A percentile compares a stretch with the other conserved stretches of the same genome.
These are phyloP conservation scores for Pisolithus albus DNA, from an alignment of 768 basidiomycete species.

Conservation along the genomic window DNA sequence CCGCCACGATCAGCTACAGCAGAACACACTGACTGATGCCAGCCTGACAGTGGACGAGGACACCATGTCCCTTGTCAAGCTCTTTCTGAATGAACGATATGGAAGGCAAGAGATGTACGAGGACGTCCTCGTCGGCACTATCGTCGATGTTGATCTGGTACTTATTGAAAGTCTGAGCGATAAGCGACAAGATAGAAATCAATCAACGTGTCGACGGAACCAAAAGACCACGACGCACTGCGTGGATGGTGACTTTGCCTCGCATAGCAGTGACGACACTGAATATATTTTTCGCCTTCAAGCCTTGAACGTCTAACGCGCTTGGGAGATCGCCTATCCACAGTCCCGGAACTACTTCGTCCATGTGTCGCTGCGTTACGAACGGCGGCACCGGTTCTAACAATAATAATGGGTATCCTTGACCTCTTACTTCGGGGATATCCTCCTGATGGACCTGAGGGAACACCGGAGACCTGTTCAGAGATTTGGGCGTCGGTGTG, in stretches of 20 bases:
- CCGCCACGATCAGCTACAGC: neutral
- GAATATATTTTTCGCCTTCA: constrained; percentile 67
- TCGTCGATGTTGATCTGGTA: constrained; percentile 79
- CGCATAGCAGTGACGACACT: constrained; percentile 71
- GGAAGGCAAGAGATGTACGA: constrained; percentile 69
- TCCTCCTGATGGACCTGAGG: too few species aligned
- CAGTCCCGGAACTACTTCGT: constrained; percentile 70
- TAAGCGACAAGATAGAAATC: neutral
- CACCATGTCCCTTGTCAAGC: constrained; percentile 64
- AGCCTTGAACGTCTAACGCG: constrained; percentile 52
- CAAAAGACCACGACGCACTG: constrained; percentile 36
- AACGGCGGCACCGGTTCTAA: too few species aligned
- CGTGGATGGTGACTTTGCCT: constrained; percentile 56
- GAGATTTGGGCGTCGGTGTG: too few species aligned
- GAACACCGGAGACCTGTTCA: too few species aligned
- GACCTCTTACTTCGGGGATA: too few species aligned
- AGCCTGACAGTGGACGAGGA: constrained; percentile 87
- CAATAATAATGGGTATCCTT: too few species aligned
- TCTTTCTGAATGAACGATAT: constrained; percentile 82
- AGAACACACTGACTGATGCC: constrained; percentile 63
- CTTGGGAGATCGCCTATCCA: constrained; percentile 82
- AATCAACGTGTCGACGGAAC: neutral
- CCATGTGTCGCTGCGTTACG: constrained; percentile 37
- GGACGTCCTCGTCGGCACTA: constrained; percentile 66
- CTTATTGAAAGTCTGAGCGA: constrained; percentile 63